Conservation (phyloP, 2,329 filamentous ascomycete genomes). For the Fusarium cyanostomum region DNA sequence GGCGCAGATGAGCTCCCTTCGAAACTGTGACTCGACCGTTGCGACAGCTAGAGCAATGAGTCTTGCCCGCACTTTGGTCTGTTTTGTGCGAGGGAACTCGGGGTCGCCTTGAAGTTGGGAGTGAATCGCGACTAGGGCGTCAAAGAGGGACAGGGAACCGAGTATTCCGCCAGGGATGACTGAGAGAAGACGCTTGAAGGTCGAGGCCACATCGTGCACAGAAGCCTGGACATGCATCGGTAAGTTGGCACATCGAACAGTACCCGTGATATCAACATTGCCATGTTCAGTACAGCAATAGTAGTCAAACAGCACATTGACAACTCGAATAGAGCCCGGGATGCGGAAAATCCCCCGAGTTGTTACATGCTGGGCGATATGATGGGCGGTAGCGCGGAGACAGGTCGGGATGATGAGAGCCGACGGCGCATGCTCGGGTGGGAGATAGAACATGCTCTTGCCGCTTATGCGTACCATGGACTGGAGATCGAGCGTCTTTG, state of each 20-base stretch:
- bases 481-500: conserved; percentile 62
- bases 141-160: conserved; percentile 69
- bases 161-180: conserved; percentile 73
- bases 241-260: conserved; percentile 67
- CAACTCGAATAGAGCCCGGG: conserved; percentile 64
- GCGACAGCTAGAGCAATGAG: conserved; percentile 71
- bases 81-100: conserved; percentile 62
- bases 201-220: conserved; percentile 72
- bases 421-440: conserved; percentile 65
- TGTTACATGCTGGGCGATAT: conserved; percentile 65
- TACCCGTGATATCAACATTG: conserved; percentile 62
- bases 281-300: conserved; percentile 63
- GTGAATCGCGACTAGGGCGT: conserved; percentile 69
- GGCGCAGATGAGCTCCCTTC: conserved; percentile 71
- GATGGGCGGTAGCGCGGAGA: conserved; percentile 72
- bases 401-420: conserved; percentile 71
- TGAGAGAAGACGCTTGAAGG: conserved; percentile 72
- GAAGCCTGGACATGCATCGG: conserved; percentile 68
- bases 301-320: conserved; percentile 70
- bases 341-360: conserved; percentile 71
- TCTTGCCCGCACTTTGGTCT: conserved; percentile 67
- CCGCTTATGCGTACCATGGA: conserved; percentile 71
- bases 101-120: conserved; percentile 62
- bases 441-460: conserved; percentile 69
- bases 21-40: conserved; percentile 66